phyloP scores from a whole-genome alignment of 2,329 filamentous ascomycete species.

The Juglanconis sp. region DNA sequence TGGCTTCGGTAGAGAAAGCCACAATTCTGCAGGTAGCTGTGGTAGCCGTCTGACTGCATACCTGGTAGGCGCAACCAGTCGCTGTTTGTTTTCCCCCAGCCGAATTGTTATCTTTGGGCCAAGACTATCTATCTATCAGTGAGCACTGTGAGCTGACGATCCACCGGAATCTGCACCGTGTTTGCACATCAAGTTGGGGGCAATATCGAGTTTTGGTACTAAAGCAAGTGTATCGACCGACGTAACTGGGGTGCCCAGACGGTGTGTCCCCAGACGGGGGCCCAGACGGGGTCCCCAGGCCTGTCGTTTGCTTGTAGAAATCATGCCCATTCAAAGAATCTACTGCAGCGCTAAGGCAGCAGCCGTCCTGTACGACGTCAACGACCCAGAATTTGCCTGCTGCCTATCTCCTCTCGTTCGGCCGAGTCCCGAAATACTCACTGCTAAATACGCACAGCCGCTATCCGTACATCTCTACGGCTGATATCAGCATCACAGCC shows the following conservation, averaged over 20 bases:
- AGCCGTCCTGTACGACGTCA: not conserved
- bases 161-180: not conserved
- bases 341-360: constrained; percentile 8
- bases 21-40: not conserved
- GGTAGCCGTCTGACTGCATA: not conserved
- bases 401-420: not conserved
- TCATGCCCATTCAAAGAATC: not conserved
- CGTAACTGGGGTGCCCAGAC: not conserved
- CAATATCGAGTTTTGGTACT: too few species aligned
- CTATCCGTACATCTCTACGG: not conserved
- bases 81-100: not conserved
- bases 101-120: not conserved
- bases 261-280: not conserved
- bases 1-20: not conserved
- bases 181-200: too few species aligned
- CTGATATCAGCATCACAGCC: constrained; percentile 14
- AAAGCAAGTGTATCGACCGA: not conserved
- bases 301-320: not conserved
- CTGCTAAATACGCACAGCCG: not conserved
- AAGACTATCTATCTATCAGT: not conserved
- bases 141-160: not conserved
- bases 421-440: not conserved
- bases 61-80: too few species aligned
- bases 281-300: too few species aligned
- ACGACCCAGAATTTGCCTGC: not conserved